These are phyloP conservation scores for Fusarium drepaniforme DNA, from an alignment of 2,329 filamentous ascomycete genomes.

Conservation along the genomic window DNA sequence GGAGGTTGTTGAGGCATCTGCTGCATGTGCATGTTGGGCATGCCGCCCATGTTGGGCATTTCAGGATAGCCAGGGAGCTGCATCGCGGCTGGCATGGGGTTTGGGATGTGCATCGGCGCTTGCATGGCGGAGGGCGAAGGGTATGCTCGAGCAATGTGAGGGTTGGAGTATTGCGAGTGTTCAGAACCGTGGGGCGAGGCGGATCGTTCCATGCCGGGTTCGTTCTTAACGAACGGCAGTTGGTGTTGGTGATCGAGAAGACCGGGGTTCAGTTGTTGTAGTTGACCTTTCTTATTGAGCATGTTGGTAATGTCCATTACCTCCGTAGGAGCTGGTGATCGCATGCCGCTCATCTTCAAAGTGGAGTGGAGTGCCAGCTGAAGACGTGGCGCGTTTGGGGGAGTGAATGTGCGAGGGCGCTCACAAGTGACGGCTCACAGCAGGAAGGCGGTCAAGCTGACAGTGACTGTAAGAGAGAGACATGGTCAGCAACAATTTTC, in stretches of 20 bases:
- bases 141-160: slow-evolving; percentile 62
- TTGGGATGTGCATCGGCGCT: slow-evolving; percentile 60
- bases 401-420: slow-evolving; percentile 34
- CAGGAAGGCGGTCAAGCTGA: slow-evolving; percentile 40
- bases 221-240: slow-evolving; percentile 50
- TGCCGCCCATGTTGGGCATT: slow-evolving; percentile 56
- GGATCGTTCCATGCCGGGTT: slow-evolving; percentile 63
- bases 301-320: slow-evolving; percentile 67
- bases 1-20: slow-evolving; percentile 51
- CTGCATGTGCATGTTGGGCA: slow-evolving; percentile 54
- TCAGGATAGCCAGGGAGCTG: slow-evolving; percentile 57
- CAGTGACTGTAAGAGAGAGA: slow-evolving; percentile 31
- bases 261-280: slow-evolving; percentile 51
- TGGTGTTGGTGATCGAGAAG: slow-evolving; percentile 49
- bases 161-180: slow-evolving; percentile 67
- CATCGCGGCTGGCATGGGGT: slow-evolving; percentile 57
- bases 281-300: slow-evolving; percentile 61
- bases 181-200: slow-evolving; percentile 71
- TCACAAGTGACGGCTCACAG: slow-evolving; percentile 41
- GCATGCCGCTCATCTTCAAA: slow-evolving; percentile 52
- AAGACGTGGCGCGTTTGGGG: slow-evolving; percentile 38
- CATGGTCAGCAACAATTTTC: slow-evolving; percentile 33
- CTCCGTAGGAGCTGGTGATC: slow-evolving; percentile 59
- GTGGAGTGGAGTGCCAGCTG: slow-evolving; percentile 30
- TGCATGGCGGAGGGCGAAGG: slow-evolving; percentile 67